phyloP scores from a whole-genome alignment of 352 stramenopile genomes.

The Pythium rhizo-oryzae region DNA sequence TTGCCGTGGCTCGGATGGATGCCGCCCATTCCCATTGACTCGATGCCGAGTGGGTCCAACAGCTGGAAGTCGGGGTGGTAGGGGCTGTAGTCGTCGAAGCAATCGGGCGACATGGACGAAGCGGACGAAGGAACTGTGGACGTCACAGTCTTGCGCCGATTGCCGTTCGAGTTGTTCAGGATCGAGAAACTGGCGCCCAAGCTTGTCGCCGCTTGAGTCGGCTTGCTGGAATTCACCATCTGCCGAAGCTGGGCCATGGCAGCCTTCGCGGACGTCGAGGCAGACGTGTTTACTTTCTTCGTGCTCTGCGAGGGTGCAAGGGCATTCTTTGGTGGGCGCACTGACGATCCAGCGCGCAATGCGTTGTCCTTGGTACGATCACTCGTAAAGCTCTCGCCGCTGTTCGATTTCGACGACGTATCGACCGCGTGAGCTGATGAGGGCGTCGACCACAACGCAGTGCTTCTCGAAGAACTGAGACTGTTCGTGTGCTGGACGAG shows the following conservation, averaged over 20 bases:
- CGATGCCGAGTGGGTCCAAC: constrained; percentile 38
- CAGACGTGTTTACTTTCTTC: not conserved
- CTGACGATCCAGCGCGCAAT: not conserved
- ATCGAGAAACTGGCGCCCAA: constrained; percentile 16
- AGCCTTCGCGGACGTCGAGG: constrained; percentile 13
- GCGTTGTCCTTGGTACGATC: not conserved
- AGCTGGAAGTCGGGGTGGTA: constrained; percentile 72
- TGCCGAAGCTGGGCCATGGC: constrained; percentile 24
- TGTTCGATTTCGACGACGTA: not conserved
- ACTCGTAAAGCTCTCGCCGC: not conserved
- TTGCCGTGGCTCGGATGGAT: constrained; percentile 23
- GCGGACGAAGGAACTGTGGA: not conserved
- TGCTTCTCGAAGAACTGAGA: constrained; percentile 4
- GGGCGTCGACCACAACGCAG: constrained; percentile 19
- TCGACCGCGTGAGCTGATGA: not conserved
- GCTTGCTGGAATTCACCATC: constrained; percentile 22
- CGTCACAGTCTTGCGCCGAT: constrained; percentile 16
- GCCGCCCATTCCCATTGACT: not conserved
- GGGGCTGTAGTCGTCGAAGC: constrained; percentile 82
- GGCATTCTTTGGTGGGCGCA: not conserved
- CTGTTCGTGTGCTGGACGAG: not conserved
- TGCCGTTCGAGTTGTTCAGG: constrained; percentile 8
- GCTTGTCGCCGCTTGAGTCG: constrained; percentile 3
- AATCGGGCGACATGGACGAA: constrained; percentile 37
- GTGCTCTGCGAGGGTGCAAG: not conserved